Base-by-base conservation (phyloP, 768 basidiomycete species). In the Hydnum rufescens region DNA sequence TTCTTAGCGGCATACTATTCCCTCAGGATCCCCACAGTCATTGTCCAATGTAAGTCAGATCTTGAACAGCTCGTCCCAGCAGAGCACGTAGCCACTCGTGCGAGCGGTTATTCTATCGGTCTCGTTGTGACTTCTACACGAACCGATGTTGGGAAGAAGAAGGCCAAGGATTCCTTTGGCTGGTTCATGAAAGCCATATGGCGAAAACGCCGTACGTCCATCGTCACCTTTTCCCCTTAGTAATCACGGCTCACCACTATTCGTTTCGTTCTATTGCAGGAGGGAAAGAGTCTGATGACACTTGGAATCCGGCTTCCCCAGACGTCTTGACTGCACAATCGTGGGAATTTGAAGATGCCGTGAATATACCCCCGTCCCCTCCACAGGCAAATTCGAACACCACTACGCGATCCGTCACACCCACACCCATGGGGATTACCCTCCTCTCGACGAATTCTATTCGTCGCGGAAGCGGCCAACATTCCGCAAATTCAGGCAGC, bases 1-100 rank as follows among this genome's bases (percentile, higher is more conserved):
- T 47, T 13, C 1, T 47, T 47, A 88, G 85, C 71, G 58, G 66
- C 72, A 54, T 80, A 76, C 64, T 68, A 66, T 59, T 67, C 70
- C 50, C 65, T 76, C 60, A 73, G 73, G 54, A 66, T 82, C 32
- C 74, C 82, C 5, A 67, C 74, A 25, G 71, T 93, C 43, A 82
- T 88, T 8, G 69, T 96, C 13, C 87, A 85, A 3, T 88, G 89
- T 68, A 96, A 95, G 64, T 78, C 80, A 3, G 85, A 93, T 60
- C 66, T 81, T 19, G 16, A 16, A 8, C 8, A 8, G 16, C 25
- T 8, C 8, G 25, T 47, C 13, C 8, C 8, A 8, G 16, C 44
- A 8, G 13, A 47, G 8, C 13, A 8, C 8, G 8, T 28, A 8
- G 75, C 80, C 5, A 65, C 69, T 51, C 62, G 78, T 39, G 68